Evolutionary conservation across 306 rosid species (phyloP).

Genomic region (Quillaja saponaria): DNA sequence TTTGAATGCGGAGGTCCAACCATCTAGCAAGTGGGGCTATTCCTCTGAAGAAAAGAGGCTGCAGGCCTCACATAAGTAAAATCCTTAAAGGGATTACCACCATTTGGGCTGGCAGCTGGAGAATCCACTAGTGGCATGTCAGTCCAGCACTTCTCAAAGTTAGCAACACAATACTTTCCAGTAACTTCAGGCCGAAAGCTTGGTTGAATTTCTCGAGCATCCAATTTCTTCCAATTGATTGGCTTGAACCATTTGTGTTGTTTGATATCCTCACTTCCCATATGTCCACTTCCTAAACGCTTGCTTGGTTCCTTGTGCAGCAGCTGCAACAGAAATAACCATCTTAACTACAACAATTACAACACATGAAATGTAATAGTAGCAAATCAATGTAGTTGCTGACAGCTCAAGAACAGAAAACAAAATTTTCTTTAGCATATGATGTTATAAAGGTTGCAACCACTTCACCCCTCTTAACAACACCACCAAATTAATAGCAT

Average conservation of each 20-base stretch:
- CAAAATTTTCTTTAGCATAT: conserved; percentile 6
- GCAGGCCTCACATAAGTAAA: conserved; percentile 82
- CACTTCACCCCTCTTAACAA: too few species aligned
- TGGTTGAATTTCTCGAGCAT: conserved; percentile 72
- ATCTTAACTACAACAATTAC: conserved; percentile 5
- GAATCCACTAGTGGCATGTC: conserved; percentile 88
- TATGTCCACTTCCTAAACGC: conserved; percentile 72
- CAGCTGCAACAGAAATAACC: conserved; percentile 49
- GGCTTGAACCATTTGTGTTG: conserved; percentile 91
- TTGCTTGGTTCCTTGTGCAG: conserved; percentile 69
- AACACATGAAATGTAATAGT: not conserved
- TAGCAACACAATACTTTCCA: conserved; percentile 82
- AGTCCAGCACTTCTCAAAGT: conserved; percentile 93
- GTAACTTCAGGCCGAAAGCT: conserved; percentile 89
- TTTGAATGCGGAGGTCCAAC: not conserved
- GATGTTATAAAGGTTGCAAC: too few species aligned
- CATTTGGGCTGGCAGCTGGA: conserved; percentile 82
- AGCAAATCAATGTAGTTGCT: not conserved
- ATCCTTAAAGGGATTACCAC: conserved; percentile 71
- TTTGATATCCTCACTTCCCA: conserved; percentile 73
- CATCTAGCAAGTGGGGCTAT: conserved; percentile 33
- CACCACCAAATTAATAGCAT: too few species aligned
- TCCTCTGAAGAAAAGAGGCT: conserved; percentile 68
- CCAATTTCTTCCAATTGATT: conserved; percentile 82
- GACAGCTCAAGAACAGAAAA: conserved; percentile 1